These are phyloP conservation scores for Phytophthora macrochlamydospora DNA, from an alignment of 352 stramenopile genomes.

Conservation along the genomic window DNA sequence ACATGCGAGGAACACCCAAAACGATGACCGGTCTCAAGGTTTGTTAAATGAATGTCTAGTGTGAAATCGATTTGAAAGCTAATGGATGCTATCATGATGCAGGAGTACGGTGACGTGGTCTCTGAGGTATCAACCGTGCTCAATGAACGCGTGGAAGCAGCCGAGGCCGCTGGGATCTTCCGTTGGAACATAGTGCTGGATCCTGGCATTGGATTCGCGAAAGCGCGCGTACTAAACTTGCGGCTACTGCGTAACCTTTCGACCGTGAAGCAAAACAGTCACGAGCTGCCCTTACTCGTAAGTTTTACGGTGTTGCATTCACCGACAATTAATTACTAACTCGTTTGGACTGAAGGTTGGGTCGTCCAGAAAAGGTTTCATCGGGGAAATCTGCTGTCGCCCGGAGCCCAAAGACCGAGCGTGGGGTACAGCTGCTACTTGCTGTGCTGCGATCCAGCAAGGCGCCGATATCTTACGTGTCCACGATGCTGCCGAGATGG, in stretches of 20 bases:
- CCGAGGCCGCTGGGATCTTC: conserved; percentile 88
- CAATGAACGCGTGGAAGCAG: conserved; percentile 66
- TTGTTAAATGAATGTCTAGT: neutral
- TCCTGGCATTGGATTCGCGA: conserved; percentile 98
- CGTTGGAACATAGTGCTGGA: conserved; percentile 96
- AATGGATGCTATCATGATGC: conserved; percentile 8
- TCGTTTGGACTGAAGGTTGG: conserved; percentile 63
- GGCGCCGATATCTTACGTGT: conserved; percentile 94
- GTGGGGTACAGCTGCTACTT: conserved; percentile 94
- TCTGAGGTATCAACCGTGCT: conserved; percentile 86
- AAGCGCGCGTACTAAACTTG: conserved; percentile 92
- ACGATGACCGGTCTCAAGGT: conserved; percentile 94
- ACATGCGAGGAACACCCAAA: conserved; percentile 96
- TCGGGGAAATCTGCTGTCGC: conserved; percentile 93
- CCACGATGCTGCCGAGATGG: conserved; percentile 93
- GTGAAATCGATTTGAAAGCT: neutral
- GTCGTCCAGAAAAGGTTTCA: conserved; percentile 97
- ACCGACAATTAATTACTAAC: conserved; percentile 1
- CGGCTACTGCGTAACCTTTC: conserved; percentile 85
- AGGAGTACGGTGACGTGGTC: conserved; percentile 92
- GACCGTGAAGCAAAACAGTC: conserved; percentile 51
- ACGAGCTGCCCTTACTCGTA: conserved; percentile 64
- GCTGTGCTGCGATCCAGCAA: conserved; percentile 76
- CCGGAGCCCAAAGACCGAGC: conserved; percentile 87
- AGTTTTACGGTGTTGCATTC: neutral